A percentile compares a stretch with the other conserved stretches of the same genome.
phyloP scores from a whole-genome alignment of 1,284 basidiomycete species.

The Cyathus pygmaeus region DNA sequence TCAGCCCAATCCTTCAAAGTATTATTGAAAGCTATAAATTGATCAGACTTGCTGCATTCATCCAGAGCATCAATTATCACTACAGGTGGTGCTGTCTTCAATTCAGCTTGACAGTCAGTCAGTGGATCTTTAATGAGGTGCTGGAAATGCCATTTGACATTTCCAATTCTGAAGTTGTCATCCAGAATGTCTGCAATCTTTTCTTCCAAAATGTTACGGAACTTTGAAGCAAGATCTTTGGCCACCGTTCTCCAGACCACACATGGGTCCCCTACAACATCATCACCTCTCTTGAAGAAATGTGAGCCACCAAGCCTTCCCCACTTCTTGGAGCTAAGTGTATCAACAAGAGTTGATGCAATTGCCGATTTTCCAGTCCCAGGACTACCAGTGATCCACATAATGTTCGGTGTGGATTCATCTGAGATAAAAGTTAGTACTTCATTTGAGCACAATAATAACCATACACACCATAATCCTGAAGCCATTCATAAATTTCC shows the following conservation, averaged over 20 bases:
- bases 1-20: background rate
- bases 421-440: background rate
- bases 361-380: slow-evolving; percentile 1
- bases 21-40: background rate
- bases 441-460: background rate
- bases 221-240: background rate
- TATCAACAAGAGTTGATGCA: background rate
- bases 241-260: background rate
- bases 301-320: background rate
- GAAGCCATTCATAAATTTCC: background rate
- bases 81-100: background rate
- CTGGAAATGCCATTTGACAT: background rate
- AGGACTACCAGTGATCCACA: slow-evolving; percentile 2
- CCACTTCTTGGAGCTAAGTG: background rate
- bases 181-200: background rate
- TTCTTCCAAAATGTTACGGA: background rate
- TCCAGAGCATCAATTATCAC: slow-evolving; percentile 2
- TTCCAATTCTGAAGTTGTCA: background rate
- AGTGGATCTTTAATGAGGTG: background rate
- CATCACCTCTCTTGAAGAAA: background rate
- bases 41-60: background rate
- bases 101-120: background rate
- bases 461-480: background rate
- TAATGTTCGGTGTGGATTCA: background rate
- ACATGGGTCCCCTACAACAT: background rate